phyloP scores from a whole-genome alignment of 192 early-diverging fungal genomes.

The Coemansia javaensis region DNA sequence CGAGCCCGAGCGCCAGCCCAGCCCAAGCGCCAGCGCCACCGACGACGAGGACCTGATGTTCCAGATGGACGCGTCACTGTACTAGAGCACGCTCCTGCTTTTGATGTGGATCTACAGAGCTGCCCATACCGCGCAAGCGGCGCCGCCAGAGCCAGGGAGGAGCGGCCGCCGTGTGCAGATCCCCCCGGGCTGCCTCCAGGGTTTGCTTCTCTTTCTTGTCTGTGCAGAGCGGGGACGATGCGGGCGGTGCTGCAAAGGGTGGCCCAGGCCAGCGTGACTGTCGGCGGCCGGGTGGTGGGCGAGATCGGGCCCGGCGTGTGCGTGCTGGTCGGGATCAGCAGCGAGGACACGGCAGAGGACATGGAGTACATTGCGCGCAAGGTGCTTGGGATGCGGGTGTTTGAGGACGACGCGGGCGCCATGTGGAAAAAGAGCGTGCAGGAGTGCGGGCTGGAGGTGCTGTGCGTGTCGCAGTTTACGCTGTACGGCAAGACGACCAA shows the following conservation, averaged over 20 bases:
- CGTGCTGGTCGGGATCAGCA: constrained; percentile 65
- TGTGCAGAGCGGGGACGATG: constrained; percentile 35
- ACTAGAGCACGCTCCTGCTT: not conserved
- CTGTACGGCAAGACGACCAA: constrained; percentile 78
- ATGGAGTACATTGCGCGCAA: constrained; percentile 84
- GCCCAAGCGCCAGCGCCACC: not conserved
- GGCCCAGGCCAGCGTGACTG: constrained; percentile 60
- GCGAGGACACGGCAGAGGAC: constrained; percentile 68
- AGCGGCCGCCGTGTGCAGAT: no score
- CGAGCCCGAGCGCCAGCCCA: not conserved
- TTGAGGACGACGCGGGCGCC: constrained; percentile 58
- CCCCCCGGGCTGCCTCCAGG: no score
- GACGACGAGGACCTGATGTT: constrained; percentile 48
- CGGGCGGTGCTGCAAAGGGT: constrained; percentile 64
- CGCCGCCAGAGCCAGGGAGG: no score
- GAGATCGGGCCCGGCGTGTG: constrained; percentile 76
- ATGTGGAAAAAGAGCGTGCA: constrained; percentile 81
- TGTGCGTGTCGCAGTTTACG: constrained; percentile 94
- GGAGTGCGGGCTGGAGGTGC: constrained; percentile 66
- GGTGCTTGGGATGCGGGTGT: constrained; percentile 72
- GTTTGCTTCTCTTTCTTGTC: not conserved
- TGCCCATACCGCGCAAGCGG: no score
- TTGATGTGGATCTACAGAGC: no score
- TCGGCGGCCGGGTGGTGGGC: constrained; percentile 70
- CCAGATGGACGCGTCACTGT: constrained; percentile 39